A percentile compares a stretch with the other conserved stretches of the same genome.
These are phyloP conservation scores for Penicillium herquei DNA, from an alignment of 495 filamentous ascomycete genomes.

Conservation along the genomic window DNA sequence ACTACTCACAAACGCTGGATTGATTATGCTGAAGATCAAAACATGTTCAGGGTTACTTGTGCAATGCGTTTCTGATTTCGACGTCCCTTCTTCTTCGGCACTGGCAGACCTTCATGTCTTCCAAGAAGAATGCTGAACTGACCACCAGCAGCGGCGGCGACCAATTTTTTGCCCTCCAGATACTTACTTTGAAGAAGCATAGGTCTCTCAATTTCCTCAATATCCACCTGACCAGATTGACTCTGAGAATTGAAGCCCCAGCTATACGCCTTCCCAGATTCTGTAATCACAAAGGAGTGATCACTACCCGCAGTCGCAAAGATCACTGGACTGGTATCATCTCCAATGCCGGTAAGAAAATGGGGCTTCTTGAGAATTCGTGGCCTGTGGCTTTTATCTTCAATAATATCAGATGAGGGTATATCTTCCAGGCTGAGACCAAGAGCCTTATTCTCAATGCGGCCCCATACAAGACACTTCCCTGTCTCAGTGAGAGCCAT, in stretches of 20 bases:
- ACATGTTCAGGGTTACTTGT: too few relatives aligned
- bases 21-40: too few relatives aligned
- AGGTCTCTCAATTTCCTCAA: conserved; percentile 4
- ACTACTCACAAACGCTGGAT: too few relatives aligned
- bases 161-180: conserved; percentile 1
- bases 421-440: neutral
- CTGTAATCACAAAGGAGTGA: conserved; percentile 6
- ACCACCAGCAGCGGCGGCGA: conserved; percentile 2
- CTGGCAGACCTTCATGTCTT: neutral
- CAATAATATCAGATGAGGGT: neutral
- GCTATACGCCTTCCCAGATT: conserved; percentile 4
- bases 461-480: conserved; percentile 1
- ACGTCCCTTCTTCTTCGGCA: neutral
- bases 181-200: conserved; percentile 5
- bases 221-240: conserved; percentile 3
- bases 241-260: conserved; percentile 6
- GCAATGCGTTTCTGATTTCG: neutral
- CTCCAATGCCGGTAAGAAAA: neutral
- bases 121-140: conserved; percentile 4
- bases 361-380: conserved; percentile 2
- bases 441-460: conserved; percentile 6
- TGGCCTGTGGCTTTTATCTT: neutral
- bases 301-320: conserved; percentile 4
- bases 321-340: neutral
- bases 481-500: conserved; percentile 5